phyloP scores from a whole-genome alignment of 768 basidiomycete genomes.

The Cystofilobasidium macerans region DNA sequence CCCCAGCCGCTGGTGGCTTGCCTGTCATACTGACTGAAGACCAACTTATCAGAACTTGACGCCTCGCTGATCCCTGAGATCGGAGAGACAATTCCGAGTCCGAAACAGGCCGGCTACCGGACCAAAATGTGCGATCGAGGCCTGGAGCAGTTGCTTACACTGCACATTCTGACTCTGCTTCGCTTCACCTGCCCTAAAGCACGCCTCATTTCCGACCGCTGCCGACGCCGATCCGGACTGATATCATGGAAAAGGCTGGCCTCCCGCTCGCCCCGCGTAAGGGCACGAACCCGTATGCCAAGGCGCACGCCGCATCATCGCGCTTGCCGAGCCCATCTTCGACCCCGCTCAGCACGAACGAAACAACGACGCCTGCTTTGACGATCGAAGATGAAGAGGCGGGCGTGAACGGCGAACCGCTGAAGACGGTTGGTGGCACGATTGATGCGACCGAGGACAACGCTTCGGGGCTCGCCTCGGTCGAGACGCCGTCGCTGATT shows the following conservation, averaged over 20 bases:
- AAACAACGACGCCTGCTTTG: too few relatives aligned
- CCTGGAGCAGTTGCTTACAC: too few relatives aligned
- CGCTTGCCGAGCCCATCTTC: not conserved
- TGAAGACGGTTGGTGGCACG: not conserved
- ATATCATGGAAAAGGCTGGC: slow-evolving; percentile 1
- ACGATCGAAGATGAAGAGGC: not conserved
- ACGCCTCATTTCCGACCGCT: slow-evolving; percentile 91
- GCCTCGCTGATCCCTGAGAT: slow-evolving; percentile 53
- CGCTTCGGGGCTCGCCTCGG: not conserved
- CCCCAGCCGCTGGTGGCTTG: not conserved
- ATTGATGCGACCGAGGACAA: slow-evolving; percentile 2
- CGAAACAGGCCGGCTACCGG: slow-evolving; percentile 78
- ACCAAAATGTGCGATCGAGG: slow-evolving; percentile 56
- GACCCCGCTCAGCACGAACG: too few relatives aligned
- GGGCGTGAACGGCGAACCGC: not conserved
- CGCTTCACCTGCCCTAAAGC: not conserved
- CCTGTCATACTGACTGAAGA: not conserved
- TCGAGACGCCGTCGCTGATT: slow-evolving; percentile 22
- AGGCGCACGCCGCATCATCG: not conserved
- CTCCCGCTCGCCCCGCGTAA: not conserved
- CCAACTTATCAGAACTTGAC: slow-evolving; percentile 51
- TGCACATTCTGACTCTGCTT: not conserved
- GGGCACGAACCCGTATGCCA: not conserved
- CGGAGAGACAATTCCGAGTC: slow-evolving; percentile 68
- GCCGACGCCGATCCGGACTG: slow-evolving; percentile 38